Evolutionary conservation across 108 stramenopile genomes (phyloP), one percentile per base, ranked within the genome.

Genomic region (Stephanodiscus minutulus): DNA sequence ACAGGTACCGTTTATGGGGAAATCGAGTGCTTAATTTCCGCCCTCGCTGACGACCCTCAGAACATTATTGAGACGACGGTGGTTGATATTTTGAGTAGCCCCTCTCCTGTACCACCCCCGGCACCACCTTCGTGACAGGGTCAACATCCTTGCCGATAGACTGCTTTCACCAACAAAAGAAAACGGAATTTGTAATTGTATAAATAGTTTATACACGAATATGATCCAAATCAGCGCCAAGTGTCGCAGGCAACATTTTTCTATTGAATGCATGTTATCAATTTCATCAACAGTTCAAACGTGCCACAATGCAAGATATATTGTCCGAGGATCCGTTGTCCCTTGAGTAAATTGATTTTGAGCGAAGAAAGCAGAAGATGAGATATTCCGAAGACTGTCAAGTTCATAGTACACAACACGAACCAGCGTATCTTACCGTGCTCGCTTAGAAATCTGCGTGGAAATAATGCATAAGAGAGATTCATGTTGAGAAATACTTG

Each of bases 311-410:
- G 24, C 65, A 85, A 0, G 90, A 91, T 49, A 88, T 84, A 66
- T 92, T 92, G 75, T 95, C 94, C 7, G 84, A 72, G 10, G 91
- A 92, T 33, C 94, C 91, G 58, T 91, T 90, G 22, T 90, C 88
- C 58, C 81, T 82, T 50, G 27, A 17, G 20, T 69, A 11, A 27
- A 33, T 39, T 2, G 52, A 39, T 59, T 29, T 24, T 20, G 27
- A 6, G 56, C 12, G 22, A 29, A 48, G 13, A 61, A 62, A 39
- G 24, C 18, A 13, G 15, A 54, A 33, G 15, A 49, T 24, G 21
- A 49, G 22, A 39, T 28, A 64, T 37, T 46, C 15, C n/a, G 13
- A 12, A 12, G 59, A 5, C 31, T 33, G 31, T 33, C 64, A 52
- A 66, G 2, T 29, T 13, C 27, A 17, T 0, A 56, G 7, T 27